Base-by-base conservation (phyloP, 2,329 filamentous ascomycete species). In the Cordyceps tenuipes region DNA sequence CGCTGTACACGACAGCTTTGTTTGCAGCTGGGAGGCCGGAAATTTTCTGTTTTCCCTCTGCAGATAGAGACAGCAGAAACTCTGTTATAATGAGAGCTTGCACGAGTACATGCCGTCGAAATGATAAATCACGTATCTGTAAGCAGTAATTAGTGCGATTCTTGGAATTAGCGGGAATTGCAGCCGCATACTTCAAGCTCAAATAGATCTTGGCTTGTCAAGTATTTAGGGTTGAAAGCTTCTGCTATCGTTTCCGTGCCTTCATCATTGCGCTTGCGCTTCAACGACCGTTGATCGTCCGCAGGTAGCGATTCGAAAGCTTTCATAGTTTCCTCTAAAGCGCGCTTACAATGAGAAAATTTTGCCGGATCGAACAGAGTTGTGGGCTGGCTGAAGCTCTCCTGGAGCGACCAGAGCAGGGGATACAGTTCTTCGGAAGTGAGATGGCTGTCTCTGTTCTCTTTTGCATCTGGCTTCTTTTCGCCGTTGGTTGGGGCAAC, bases 151-250 rank as follows among this genome's bases (percentile, higher is more conserved):
- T 63, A 57, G 21, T 34, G 8, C 12, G 9, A 8, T 21, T 43
- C 8, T 34, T 13, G 26, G 23, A 12, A 15, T 17, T 10, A 5
- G 9, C 2, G n/a, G n/a, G 4, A 31, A 3, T 12, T 4, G 23
- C 7, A 36, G 12, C 6, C 17, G 52, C 76, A 62, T 79, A 91
- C 89, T 82, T 99, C 94, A 50, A 99, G 83, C 68, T 95, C 91
- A 72, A 99, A 99, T 1, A 99, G 79, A 71, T 99, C 95, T 64
- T 89, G 84, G 72, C 92, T 97, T n/a, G 94, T 99, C 19, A 99
- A 82, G 71, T 99, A 99, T 70, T 97, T 99, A 1, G 95, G 93
- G 68, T 99, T 99, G 75, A 96, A 97, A 26, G 70, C 66, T 57
- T 71, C 72, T 1, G 67, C 64, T 17, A 64, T 63, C 59, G 84